Base-by-base conservation (phyloP, 164 flowering plant genomes). In the Platanus orientalis region DNA sequence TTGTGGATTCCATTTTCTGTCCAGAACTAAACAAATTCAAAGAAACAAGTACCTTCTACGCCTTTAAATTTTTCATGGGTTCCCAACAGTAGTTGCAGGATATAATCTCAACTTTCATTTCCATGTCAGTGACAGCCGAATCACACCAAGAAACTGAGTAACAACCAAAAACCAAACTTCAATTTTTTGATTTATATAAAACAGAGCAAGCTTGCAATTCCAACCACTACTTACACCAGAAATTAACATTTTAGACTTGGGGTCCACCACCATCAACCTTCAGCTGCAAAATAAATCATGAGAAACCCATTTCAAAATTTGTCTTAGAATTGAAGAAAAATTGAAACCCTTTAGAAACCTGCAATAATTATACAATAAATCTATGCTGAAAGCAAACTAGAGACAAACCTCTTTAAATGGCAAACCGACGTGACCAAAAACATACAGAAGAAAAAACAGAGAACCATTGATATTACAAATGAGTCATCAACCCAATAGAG, bases 1-100 rank as follows among this genome's bases (percentile, higher is more conserved):
- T 60, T 36, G 49, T 48, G 47, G 66, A 42, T 59, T 84, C 87
- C 87, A 78, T 78, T 21, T 55, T 58, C 48, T 58, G 26, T 25
- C 51, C 49, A 60, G 55, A 57, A 44, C 12, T 24, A 24, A n/a
- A 48, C 56, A 51, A 58, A 57, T 32, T 62, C 39, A 44, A 30
- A 54, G 26, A 39, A 48, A 24, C 42, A 3, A 52, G 4, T 4
- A 49, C 19, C 45, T 25, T 29, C 19, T 11, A 24, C 24, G 9
- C 10, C 29, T n/a, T 57, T 32, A 28, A 20, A 55, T 30, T 34
- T 19, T 10, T 57, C 47, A 63, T 40, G 56, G 7, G 40, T 58
- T 50, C 57, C 13, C 36, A 58, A 57, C 57, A 16, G 45, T 58
- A 60, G 6, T 53, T 63, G 44, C 64, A 54, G 44, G 47, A 7